Percentiles rank a stretch among this genome's conserved stretches.
phyloP scores from a whole-genome alignment of 345 rosid genomes.

The rapeseed (Brassica napus) region DNA sequence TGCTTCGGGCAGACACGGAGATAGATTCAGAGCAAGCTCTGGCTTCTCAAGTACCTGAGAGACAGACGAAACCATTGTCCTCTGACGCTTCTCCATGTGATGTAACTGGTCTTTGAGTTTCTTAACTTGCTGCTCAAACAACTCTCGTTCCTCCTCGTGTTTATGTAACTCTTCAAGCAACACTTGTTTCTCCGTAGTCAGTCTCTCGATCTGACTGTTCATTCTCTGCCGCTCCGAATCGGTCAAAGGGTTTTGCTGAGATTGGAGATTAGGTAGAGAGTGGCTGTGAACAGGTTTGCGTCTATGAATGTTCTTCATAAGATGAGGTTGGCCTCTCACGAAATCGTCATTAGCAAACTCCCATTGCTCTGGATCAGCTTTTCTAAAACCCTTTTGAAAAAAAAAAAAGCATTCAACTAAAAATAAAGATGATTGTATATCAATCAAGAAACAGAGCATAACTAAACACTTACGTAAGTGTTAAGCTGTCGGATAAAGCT shows the following conservation, averaged over 20 bases:
- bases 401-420: background rate
- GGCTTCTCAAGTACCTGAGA: constrained; percentile 65
- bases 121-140: constrained; percentile 56
- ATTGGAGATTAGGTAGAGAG: constrained; percentile 64
- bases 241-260: constrained; percentile 54
- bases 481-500: constrained; percentile 98
- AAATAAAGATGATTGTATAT: background rate
- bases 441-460: background rate
- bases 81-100: constrained; percentile 65
- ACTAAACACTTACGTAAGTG: constrained; percentile 64
- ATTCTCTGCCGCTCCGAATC: constrained; percentile 63
- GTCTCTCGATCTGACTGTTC: constrained; percentile 61
- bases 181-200: constrained; percentile 55
- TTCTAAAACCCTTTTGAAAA: constrained; percentile 74
- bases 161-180: constrained; percentile 56
- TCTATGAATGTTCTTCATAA: constrained; percentile 85
- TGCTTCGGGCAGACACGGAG: constrained; percentile 46
- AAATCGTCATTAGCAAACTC: constrained; percentile 94
- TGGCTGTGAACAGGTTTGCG: constrained; percentile 94
- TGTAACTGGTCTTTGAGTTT: constrained; percentile 64
- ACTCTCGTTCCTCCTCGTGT: constrained; percentile 53
- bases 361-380: constrained; percentile 91
- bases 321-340: constrained; percentile 71
- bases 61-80: constrained; percentile 54
- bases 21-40: constrained; percentile 57